A percentile compares a stretch with the other conserved stretches of the same genome.
These are phyloP conservation scores for Phialophora verrucosa DNA, from an alignment of 2,329 filamentous ascomycete species.

Conservation along the genomic window DNA sequence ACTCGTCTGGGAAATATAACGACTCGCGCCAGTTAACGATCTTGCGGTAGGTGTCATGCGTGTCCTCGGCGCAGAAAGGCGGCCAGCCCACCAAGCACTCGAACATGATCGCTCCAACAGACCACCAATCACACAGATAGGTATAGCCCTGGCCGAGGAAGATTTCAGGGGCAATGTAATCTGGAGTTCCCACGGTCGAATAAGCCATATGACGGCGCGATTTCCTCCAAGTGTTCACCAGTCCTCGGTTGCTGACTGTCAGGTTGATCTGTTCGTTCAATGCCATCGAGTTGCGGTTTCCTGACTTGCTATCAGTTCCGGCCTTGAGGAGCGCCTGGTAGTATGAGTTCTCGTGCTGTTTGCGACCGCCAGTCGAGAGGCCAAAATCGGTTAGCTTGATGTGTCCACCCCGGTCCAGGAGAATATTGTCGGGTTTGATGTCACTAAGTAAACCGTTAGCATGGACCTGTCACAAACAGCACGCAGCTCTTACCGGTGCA, in stretches of 20 bases:
- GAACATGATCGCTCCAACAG: conserved; percentile 98
- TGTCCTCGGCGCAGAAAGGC: conserved; percentile 97
- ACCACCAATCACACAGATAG: conserved; percentile 99
- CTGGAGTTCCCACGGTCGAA: conserved; percentile 95
- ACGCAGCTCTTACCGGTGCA: conserved; percentile 80
- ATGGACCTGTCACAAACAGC: conserved; percentile 25
- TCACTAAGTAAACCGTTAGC: conserved; percentile 65
- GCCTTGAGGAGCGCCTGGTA: conserved; percentile 95
- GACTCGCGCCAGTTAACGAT: conserved; percentile 98
- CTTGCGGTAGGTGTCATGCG: conserved; percentile 97
- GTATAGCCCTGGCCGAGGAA: conserved; percentile 96
- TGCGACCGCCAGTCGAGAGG: conserved; percentile 96
- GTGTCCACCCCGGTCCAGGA: conserved; percentile 92
- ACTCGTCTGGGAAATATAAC: conserved; percentile 94
- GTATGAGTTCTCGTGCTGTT: conserved; percentile 96
- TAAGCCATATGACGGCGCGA: conserved; percentile 95
- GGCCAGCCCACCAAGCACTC: conserved; percentile 99
- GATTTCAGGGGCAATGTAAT: conserved; percentile 98
- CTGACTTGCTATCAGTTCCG: conserved; percentile 68
- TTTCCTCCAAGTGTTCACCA: conserved; percentile 98
- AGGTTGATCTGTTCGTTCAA: conserved; percentile 94
- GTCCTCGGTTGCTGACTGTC: conserved; percentile 94
- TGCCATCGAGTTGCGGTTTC: conserved; percentile 90
- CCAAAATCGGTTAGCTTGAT: conserved; percentile 99
- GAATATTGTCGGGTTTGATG: conserved; percentile 98